A percentile compares a stretch with the other conserved stretches of the same genome.
Conservation (phyloP, 139 green algal genomes). For the Microglena sp. region DNA sequence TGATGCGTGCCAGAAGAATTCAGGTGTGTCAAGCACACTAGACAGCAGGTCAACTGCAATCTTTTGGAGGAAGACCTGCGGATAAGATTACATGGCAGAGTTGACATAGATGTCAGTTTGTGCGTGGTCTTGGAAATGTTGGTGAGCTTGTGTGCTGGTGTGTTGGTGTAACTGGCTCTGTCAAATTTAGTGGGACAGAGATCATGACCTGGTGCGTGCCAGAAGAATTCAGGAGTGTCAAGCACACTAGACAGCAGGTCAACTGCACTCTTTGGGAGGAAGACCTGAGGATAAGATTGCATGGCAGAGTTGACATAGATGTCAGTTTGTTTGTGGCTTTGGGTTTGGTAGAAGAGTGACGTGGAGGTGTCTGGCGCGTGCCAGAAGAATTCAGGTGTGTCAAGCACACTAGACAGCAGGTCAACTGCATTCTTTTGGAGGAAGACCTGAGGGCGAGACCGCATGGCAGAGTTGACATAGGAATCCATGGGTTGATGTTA, state of each 20-base stretch:
- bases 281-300: too few species aligned
- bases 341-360: too few species aligned
- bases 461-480: too few species aligned
- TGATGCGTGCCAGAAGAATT: slow-evolving; percentile 46
- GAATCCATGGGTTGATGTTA: too few species aligned
- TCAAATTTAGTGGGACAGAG: background rate
- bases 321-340: too few species aligned
- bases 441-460: too few species aligned
- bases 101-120: background rate
- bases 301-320: too few species aligned
- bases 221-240: slow-evolving; percentile 62
- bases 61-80: slow-evolving; percentile 36
- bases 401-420: slow-evolving; percentile 44
- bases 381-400: slow-evolving; percentile 59
- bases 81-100: background rate
- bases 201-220: slow-evolving; percentile 30
- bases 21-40: slow-evolving; percentile 50
- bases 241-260: slow-evolving; percentile 51
- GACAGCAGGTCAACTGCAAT: slow-evolving; percentile 51
- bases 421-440: slow-evolving; percentile 31
- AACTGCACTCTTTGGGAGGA: slow-evolving; percentile 40
- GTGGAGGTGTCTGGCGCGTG: slow-evolving; percentile 25
- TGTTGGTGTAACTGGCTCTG: background rate
- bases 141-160: background rate
- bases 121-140: background rate